A percentile compares a stretch with the other conserved stretches of the same genome.
Evolutionary conservation across 2,329 filamentous ascomycete species (phyloP).

Genomic region (Cordyceps tenuipes): DNA sequence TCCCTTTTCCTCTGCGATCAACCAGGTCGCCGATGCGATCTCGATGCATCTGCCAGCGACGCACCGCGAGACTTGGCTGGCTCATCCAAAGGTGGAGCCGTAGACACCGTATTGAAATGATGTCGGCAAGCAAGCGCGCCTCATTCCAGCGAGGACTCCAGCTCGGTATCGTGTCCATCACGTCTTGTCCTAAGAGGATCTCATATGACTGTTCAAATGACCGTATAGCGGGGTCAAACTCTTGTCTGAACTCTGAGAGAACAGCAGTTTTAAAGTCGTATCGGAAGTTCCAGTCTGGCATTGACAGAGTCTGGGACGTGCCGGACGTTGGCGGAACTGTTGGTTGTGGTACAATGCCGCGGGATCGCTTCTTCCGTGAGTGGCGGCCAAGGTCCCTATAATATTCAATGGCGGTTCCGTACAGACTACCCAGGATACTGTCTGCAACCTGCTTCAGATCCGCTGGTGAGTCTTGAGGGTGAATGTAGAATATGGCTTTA

Average conservation of each 20-base stretch:
- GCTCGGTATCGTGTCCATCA: constrained; percentile 79
- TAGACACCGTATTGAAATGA: constrained; percentile 70
- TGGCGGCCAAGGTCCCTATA: constrained; percentile 93
- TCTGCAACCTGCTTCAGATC: constrained; percentile 69
- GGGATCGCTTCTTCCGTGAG: constrained; percentile 75
- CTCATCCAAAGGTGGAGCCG: constrained; percentile 75
- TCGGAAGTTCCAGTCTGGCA: constrained; percentile 83
- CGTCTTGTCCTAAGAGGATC: constrained; percentile 68
- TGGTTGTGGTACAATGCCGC: constrained; percentile 69
- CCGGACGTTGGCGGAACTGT: constrained; percentile 75
- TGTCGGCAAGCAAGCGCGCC: constrained; percentile 77
- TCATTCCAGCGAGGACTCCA: constrained; percentile 92
- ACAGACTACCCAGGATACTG: constrained; percentile 63
- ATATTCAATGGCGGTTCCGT: constrained; percentile 73
- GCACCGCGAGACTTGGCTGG: constrained; percentile 69
- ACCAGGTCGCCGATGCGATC: constrained; percentile 67
- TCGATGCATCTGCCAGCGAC: constrained; percentile 72
- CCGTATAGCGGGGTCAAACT: constrained; percentile 78
- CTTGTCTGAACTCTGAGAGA: constrained; percentile 86
- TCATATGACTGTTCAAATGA: constrained; percentile 87
- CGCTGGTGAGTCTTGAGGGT: constrained; percentile 59
- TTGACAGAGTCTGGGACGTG: constrained; percentile 76
- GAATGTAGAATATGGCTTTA: constrained; percentile 79
- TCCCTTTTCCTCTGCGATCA: constrained; percentile 75
- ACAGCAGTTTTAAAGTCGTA: constrained; percentile 92